Conservation (phyloP, 805 yeast genomes). For the Candida khao-thaluensis region DNA sequence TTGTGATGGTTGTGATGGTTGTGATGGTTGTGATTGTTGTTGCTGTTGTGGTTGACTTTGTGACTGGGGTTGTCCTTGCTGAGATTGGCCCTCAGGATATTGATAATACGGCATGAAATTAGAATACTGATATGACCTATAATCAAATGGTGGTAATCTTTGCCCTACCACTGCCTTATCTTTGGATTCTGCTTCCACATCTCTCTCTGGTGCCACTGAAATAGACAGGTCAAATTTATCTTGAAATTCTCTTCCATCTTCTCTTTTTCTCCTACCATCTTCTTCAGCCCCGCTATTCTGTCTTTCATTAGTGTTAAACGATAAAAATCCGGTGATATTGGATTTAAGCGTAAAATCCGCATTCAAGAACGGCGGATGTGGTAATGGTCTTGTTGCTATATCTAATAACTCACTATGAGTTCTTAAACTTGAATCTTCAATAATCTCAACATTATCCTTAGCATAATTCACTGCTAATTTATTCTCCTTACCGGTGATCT, state of each 20-base stretch:
- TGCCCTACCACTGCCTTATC: neutral
- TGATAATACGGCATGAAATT: neutral
- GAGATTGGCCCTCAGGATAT: neutral
- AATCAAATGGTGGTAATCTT: constrained; percentile 4
- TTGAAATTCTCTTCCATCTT: neutral
- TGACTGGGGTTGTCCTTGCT: neutral
- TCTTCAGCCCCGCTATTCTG: constrained; percentile 2
- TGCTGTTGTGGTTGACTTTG: neutral
- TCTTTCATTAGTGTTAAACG: constrained; percentile 22
- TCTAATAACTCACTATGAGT: constrained; percentile 13
- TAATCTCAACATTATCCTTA: constrained; percentile 39
- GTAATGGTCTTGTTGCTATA: constrained; percentile 22
- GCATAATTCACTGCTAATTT: constrained; percentile 45
- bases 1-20: too few relatives aligned
- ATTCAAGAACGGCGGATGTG: constrained; percentile 31
- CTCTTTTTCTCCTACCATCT: neutral
- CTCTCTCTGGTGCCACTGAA: too few relatives aligned
- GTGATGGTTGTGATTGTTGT: too few relatives aligned
- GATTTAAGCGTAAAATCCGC: constrained; percentile 29
- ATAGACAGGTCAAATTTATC: neutral
- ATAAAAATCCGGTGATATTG: constrained; percentile 29
- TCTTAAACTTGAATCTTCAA: constrained; percentile 26
- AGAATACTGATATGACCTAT: constrained; percentile 2
- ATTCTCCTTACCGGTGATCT: constrained; percentile 44
- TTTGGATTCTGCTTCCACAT: neutral